These are phyloP conservation scores for Fusarium pseudonygamai DNA, from an alignment of 2,329 filamentous ascomycete genomes.

Conservation along the genomic window DNA sequence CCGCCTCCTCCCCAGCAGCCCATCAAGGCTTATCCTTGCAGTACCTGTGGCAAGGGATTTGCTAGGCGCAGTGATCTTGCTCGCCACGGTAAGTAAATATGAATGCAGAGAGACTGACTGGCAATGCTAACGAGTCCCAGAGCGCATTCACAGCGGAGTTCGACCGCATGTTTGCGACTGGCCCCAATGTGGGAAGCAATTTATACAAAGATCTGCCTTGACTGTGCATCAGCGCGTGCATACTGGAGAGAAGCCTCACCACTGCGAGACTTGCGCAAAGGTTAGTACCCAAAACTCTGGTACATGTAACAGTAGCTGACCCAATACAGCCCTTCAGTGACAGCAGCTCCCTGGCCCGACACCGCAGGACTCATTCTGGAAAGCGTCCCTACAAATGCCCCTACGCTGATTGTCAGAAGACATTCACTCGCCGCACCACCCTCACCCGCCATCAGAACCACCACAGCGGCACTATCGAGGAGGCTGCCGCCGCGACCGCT, in stretches of 20 bases:
- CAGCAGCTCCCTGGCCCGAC: slow-evolving; percentile 90
- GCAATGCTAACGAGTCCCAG: slow-evolving; percentile 61
- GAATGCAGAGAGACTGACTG: background rate
- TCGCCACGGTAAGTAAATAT: slow-evolving; percentile 78
- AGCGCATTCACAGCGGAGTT: slow-evolving; percentile 93
- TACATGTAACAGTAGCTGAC: slow-evolving; percentile 12
- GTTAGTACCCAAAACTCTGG: slow-evolving; percentile 58
- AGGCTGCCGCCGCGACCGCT: slow-evolving; percentile 88
- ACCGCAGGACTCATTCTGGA: slow-evolving; percentile 93
- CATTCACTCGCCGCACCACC: slow-evolving; percentile 94
- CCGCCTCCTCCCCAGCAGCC: slow-evolving; percentile 50
- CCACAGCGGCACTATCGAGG: slow-evolving; percentile 93
- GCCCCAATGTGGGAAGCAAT: slow-evolving; percentile 90
- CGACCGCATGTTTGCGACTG: slow-evolving; percentile 93
- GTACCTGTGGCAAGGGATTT: slow-evolving; percentile 90
- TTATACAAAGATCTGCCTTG: slow-evolving; percentile 94
- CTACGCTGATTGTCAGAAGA: slow-evolving; percentile 97
- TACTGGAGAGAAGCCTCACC: slow-evolving; percentile 97
- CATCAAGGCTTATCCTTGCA: slow-evolving; percentile 83
- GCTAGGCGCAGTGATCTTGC: slow-evolving; percentile 93
- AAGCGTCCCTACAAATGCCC: slow-evolving; percentile 98
- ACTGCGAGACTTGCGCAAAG: slow-evolving; percentile 97
- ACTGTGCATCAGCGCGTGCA: slow-evolving; percentile 96
- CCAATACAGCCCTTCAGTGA: slow-evolving; percentile 87
- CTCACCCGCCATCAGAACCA: slow-evolving; percentile 95